Percentiles rank a stretch among this genome's conserved stretches.
Evolutionary conservation across 2,329 filamentous ascomycete genomes (phyloP).

Genomic region (Aspergillus floridensis): DNA sequence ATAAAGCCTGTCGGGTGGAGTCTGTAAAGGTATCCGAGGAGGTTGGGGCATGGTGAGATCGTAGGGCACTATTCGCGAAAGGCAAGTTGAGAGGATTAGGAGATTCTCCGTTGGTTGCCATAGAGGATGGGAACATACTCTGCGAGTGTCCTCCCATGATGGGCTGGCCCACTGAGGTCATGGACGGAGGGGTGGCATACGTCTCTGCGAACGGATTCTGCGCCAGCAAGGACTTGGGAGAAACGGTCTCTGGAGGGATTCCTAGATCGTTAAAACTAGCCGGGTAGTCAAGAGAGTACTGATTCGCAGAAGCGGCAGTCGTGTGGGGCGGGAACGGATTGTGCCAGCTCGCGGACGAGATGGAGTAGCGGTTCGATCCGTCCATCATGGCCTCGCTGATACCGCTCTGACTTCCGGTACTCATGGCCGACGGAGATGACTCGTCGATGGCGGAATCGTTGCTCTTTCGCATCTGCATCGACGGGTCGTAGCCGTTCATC

Average conservation of each 20-base stretch:
- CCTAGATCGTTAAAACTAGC: conserved; percentile 74
- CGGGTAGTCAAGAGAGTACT: conserved; percentile 72
- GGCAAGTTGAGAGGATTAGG: conserved; percentile 48
- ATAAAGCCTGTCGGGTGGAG: conserved; percentile 61
- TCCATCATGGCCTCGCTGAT: conserved; percentile 85
- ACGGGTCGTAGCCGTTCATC: conserved; percentile 77
- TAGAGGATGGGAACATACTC: conserved; percentile 50
- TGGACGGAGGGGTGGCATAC: conserved; percentile 74
- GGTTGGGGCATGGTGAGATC: conserved; percentile 59
- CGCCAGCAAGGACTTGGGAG: conserved; percentile 70
- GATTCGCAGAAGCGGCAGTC: conserved; percentile 59
- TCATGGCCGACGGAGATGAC: conserved; percentile 93
- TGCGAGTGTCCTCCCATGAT: conserved; percentile 63
- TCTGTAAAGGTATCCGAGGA: conserved; percentile 67
- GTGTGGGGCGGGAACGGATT: conserved; percentile 67
- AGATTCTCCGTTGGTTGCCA: conserved; percentile 44
- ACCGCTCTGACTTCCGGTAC: conserved; percentile 81
- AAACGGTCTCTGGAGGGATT: conserved; percentile 68
- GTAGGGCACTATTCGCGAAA: conserved; percentile 59
- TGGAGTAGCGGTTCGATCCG: conserved; percentile 62
- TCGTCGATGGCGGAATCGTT: conserved; percentile 84
- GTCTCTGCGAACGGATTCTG: conserved; percentile 68
- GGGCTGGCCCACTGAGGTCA: conserved; percentile 71
- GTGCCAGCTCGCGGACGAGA: conserved; percentile 62
- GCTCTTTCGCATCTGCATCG: conserved; percentile 65